Base-by-base conservation (phyloP, 805 yeast species). In the Lachancea meyersii region DNA sequence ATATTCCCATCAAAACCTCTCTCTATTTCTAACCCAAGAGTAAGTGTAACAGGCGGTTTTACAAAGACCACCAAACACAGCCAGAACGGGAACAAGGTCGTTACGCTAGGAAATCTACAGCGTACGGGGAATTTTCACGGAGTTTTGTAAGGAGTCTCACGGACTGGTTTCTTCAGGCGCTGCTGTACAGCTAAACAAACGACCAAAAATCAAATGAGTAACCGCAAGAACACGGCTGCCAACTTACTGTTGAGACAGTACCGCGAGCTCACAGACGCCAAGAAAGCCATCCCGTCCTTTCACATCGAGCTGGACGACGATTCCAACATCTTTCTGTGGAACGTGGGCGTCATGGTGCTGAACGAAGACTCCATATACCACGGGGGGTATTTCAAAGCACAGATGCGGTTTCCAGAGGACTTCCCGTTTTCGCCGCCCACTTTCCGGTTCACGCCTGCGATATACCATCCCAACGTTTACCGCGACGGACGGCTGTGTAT, bases 391-490 rank as follows among this genome's bases (percentile, higher is more conserved):
- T 84, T 91, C 68, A 86, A 80, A 59, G 96, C 96, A 18, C 94
- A 86, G 61, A 86, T 91, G 95, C 75, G 82, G 53, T 91, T 91
- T 67, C 97, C 97, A 5, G 66, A 71, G 18, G 95, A 88, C 63
- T 91, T 82, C 67, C 98, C 97, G 3, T 91, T 77, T 60, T 71
- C 86, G 18, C 98, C 98, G 22, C 98, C 97, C 33, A 78, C 83
- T 28, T 91, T 88, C 69, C 73, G 94, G 53, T 91, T 91, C 71
- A 82, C 91, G 6, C 96, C 97, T 11, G 82, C 95, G 33, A 86
- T 91, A 52, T 89, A 80, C 67, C 97, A 91, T 58, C 97, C 97
- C 20, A 91, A 91, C 62, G 95, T 91, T 43, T 91, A 91, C 67
- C 76, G 86, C 47, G 96, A 89, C 64, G 97, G 97, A 14, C 70